Evolutionary conservation across 345 rosid genomes (phyloP), one percentile per base, ranked within the genome.

Genomic region (Carallia pectinifolia): DNA sequence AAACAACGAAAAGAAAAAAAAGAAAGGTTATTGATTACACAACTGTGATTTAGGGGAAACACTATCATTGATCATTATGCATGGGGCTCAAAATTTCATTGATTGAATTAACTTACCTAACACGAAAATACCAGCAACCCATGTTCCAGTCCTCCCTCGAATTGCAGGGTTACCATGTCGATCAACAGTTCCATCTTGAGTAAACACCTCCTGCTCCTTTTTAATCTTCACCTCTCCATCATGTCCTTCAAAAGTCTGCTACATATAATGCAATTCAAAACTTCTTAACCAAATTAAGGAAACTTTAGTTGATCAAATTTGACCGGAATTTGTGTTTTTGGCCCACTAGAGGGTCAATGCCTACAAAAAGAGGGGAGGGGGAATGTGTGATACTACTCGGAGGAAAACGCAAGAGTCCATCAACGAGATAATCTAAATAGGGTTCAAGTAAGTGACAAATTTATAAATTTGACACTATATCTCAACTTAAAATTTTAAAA

Each of bases 161-260:
- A 67, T 52, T 12, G 80, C 80, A 17, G 80, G 80, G 18, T 60
- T 44, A 6, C 80, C 80, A 38, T 67, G 59, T 62, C 80, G 19
- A 30, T 76, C 72, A 6, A 71, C 80, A 5, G 64, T 76, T 67
- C 80, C 76, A 61, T 76, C 80, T n/a, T 18, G 10, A 31, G 78
- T 75, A 54, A 40, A 61, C 8, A 54, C 40, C 44, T 68, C 72
- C 36, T 40, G 7, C 19, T 67, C 72, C 44, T 53, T 55, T 33
- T 54, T 37, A 1, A 16, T 30, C 6, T 8, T 34, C 61, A 23
- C 29, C 27, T 31, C 67, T 4, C 34, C 40, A 13, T 4, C 59
- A 2, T 48, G 34, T 1, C 58, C 65, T 58, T 65, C 68, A 0
- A 61, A 44, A 23, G 23, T 23, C 23, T 23, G 23, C 23, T 23